Evolutionary conservation across 305 asterid species (phyloP).

Genomic region (Caryopteris hybrid): DNA sequence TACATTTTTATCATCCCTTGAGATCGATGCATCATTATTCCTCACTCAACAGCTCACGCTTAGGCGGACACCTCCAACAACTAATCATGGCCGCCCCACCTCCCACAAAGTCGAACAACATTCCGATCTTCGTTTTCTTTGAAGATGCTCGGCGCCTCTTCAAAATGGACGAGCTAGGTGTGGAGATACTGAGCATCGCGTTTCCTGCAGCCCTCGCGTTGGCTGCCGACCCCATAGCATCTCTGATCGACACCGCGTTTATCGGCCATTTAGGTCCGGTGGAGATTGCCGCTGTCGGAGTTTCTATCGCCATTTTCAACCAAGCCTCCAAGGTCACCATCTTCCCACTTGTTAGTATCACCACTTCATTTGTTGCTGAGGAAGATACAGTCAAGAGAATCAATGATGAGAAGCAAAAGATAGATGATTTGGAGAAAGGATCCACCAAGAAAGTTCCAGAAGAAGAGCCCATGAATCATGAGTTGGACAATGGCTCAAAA

Average conservation of each 20-base stretch:
- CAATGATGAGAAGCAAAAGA: constrained; percentile 11
- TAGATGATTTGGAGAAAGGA: constrained; percentile 40
- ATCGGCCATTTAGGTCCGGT: constrained; percentile 90
- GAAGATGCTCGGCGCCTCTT: constrained; percentile 53
- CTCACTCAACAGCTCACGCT: too few species aligned
- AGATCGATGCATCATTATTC: too few species aligned
- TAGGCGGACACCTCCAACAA: too few species aligned
- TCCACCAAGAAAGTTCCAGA: constrained; percentile 21
- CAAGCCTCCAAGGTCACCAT: constrained; percentile 89
- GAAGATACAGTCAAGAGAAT: constrained; percentile 61
- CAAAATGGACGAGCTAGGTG: constrained; percentile 66
- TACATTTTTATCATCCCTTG: too few species aligned
- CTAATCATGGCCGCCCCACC: constrained; percentile 11
- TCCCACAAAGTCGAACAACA: constrained; percentile 36
- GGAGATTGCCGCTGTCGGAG: constrained; percentile 90
- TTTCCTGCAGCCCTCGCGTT: constrained; percentile 91
- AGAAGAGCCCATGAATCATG: constrained; percentile 13
- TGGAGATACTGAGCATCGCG: constrained; percentile 69
- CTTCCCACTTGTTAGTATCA: constrained; percentile 88
- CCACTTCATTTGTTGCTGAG: constrained; percentile 95
- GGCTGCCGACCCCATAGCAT: constrained; percentile 97
- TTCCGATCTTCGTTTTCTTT: constrained; percentile 64
- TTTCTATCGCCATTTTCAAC: constrained; percentile 78
- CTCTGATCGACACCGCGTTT: constrained; percentile 80
- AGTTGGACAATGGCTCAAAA: constrained; percentile 19